A percentile compares a stretch with the other conserved stretches of the same genome.
Conservation (phyloP, 305 asterid species). For the Fraxinus baroniana region DNA sequence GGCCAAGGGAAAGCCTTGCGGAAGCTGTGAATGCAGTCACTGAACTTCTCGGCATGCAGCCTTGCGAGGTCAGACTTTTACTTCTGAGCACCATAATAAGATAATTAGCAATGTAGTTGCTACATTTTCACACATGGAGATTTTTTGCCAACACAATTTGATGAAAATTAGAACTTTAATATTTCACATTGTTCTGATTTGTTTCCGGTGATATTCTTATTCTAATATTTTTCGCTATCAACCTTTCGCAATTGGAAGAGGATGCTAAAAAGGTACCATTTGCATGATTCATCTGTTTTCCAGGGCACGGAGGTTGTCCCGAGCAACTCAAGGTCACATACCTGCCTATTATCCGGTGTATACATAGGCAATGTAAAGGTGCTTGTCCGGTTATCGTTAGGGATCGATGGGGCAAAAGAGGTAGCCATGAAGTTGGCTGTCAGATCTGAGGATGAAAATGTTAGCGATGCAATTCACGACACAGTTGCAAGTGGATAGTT, state of each 20-base stretch:
- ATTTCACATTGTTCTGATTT: not conserved
- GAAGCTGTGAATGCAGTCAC: constrained; percentile 88
- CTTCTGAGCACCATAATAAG: not conserved
- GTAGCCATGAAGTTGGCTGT: constrained; percentile 93
- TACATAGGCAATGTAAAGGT: constrained; percentile 80
- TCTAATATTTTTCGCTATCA: not conserved
- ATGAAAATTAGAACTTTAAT: not conserved
- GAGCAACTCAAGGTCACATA: constrained; percentile 76
- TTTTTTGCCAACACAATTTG: not conserved
- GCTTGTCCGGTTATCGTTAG: constrained; percentile 77
- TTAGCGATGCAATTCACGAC: constrained; percentile 82
- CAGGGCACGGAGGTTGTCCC: constrained; percentile 87
- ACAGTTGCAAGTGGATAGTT: constrained; percentile 74
- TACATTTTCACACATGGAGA: not conserved
- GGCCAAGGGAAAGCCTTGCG: constrained; percentile 75
- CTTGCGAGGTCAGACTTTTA: constrained; percentile 72
- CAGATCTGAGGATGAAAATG: constrained; percentile 78
- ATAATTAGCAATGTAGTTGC: not conserved
- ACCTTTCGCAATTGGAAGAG: not conserved
- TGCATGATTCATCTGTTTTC: not conserved
- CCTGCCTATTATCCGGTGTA: constrained; percentile 82
- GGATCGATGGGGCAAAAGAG: constrained; percentile 70
- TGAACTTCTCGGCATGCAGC: constrained; percentile 85
- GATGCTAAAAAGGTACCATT: constrained; percentile 12
- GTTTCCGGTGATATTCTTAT: not conserved